Evolutionary conservation across 2,329 filamentous ascomycete species (phyloP).

Genomic region (Botryotinia calthae): DNA sequence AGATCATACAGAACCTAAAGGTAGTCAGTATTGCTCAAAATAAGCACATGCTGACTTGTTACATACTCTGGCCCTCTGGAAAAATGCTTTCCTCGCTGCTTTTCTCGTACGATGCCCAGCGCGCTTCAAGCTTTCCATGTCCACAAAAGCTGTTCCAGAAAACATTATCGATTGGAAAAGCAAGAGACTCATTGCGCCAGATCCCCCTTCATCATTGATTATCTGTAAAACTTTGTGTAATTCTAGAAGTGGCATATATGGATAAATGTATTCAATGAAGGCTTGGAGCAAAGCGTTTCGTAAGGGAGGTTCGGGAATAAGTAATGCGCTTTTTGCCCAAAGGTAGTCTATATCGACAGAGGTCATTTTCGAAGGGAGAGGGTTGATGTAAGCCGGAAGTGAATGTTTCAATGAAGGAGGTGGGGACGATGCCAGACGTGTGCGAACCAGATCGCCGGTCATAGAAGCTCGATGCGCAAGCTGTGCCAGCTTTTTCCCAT

Average conservation of each 20-base stretch:
- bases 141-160: constrained; percentile 82
- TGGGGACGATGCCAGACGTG: constrained; percentile 25
- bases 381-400: constrained; percentile 70
- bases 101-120: constrained; percentile 78
- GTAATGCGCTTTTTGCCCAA: constrained; percentile 77
- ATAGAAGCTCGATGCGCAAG: constrained; percentile 33
- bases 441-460: constrained; percentile 33
- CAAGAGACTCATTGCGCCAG: constrained; percentile 75
- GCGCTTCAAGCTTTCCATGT: constrained; percentile 70
- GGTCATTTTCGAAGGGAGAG: constrained; percentile 72
- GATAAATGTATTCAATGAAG: constrained; percentile 87
- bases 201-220: constrained; percentile 64
- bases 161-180: constrained; percentile 96
- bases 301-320: constrained; percentile 65
- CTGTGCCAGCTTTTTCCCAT: constrained; percentile 18
- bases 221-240: constrained; percentile 57
- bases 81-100: constrained; percentile 82
- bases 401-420: constrained; percentile 31
- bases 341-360: constrained; percentile 82
- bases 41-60: not conserved
- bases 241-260: constrained; percentile 88
- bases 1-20: constrained; percentile 82
- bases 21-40: constrained; percentile 25
- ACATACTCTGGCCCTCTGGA: constrained; percentile 79
- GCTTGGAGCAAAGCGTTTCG: constrained; percentile 78